Conservation (phyloP, 2,329 filamentous ascomycete genomes). For the Fusarium musae region DNA sequence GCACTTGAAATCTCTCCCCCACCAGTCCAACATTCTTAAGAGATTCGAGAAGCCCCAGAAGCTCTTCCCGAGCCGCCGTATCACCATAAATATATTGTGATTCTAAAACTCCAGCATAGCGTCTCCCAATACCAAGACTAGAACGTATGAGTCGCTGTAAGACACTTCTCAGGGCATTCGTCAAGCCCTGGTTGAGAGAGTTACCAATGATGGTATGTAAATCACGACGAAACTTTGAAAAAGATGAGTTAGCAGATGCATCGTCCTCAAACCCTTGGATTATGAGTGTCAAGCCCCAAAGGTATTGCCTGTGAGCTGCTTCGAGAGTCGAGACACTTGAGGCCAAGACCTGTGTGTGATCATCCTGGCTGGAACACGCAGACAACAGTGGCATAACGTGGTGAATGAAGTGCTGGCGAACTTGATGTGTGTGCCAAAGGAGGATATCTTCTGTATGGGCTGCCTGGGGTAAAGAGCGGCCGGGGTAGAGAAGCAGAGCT, state of each 20-base stretch:
- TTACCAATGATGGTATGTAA: slow-evolving; percentile 73
- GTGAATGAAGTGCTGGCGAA: slow-evolving; percentile 68
- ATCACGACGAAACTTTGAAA: slow-evolving; percentile 67
- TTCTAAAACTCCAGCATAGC: slow-evolving; percentile 21
- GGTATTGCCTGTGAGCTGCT: slow-evolving; percentile 67
- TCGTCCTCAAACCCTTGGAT: slow-evolving; percentile 57
- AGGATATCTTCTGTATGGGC: slow-evolving; percentile 66
- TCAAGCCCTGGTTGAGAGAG: slow-evolving; percentile 65
- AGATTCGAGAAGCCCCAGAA: slow-evolving; percentile 67
- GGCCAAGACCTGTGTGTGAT: slow-evolving; percentile 60
- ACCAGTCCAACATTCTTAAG: slow-evolving; percentile 74
- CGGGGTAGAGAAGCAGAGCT: slow-evolving; percentile 62
- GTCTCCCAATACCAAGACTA: slow-evolving; percentile 55
- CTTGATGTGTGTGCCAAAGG: slow-evolving; percentile 70
- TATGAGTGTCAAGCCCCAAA: slow-evolving; percentile 64
- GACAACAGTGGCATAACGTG: slow-evolving; percentile 68
- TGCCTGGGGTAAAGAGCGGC: slow-evolving; percentile 59
- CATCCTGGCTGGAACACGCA: slow-evolving; percentile 56
- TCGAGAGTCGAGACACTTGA: slow-evolving; percentile 68
- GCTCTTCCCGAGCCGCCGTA: slow-evolving; percentile 58
- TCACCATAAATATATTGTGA: slow-evolving; percentile 44
- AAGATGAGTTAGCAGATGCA: slow-evolving; percentile 51
- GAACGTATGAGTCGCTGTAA: slow-evolving; percentile 63
- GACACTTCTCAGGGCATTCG: slow-evolving; percentile 64
- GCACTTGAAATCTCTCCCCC: slow-evolving; percentile 74